Percentiles rank a stretch among this genome's conserved stretches.
phyloP scores from a whole-genome alignment of 2,329 filamentous ascomycete species.

The Penicillium brasilianum region DNA sequence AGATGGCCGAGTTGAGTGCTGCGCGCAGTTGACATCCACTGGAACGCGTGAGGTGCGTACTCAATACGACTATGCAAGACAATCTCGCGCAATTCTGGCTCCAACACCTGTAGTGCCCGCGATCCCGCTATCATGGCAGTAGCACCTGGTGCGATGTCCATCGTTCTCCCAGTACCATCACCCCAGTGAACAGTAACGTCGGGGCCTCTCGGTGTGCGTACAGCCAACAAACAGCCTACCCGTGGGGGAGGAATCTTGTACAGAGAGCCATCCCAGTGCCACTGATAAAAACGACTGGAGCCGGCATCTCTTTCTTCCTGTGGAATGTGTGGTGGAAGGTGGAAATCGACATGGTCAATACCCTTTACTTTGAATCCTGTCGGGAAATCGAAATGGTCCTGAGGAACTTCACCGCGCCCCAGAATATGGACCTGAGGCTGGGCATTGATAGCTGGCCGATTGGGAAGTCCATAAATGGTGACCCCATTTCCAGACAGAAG shows the following conservation, averaged over 20 bases:
- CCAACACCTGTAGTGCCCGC: background rate
- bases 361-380: constrained; percentile 47
- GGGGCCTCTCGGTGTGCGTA: constrained; percentile 41
- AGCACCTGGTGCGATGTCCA: constrained; percentile 25
- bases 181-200: constrained; percentile 41
- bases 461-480: constrained; percentile 46
- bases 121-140: background rate
- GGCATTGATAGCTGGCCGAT: background rate
- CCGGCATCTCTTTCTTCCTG: constrained; percentile 41
- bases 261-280: constrained; percentile 45
- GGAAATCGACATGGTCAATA: constrained; percentile 45
- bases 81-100: constrained; percentile 18
- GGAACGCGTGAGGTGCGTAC: constrained; percentile 45
- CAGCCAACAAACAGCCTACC: constrained; percentile 44
- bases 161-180: constrained; percentile 42
- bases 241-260: constrained; percentile 45
- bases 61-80: constrained; percentile 42
- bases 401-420: background rate
- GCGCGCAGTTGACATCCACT: constrained; percentile 45
- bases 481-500: constrained; percentile 40
- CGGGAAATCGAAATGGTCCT: constrained; percentile 40
- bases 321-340: constrained; percentile 46
- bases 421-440: background rate
- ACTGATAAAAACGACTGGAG: constrained; percentile 43
- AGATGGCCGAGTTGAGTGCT: constrained; percentile 41